These are phyloP conservation scores for Metrosideros polymorpha DNA, from an alignment of 441 rosid genomes.

Conservation along the genomic window DNA sequence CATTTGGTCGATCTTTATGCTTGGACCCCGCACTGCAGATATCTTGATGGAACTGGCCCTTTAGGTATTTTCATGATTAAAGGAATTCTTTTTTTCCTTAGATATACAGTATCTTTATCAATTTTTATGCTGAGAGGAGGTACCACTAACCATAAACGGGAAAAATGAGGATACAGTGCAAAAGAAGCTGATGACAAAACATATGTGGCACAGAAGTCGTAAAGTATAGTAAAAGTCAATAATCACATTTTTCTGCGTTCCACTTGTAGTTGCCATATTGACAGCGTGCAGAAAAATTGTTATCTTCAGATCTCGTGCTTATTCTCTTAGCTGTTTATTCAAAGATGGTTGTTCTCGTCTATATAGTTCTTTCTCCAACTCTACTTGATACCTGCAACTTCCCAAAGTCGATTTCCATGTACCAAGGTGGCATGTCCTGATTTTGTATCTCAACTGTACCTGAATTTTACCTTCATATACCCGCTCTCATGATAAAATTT, in stretches of 20 bases:
- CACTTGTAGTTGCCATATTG: neutral
- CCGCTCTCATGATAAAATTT: neutral
- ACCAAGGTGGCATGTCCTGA: neutral
- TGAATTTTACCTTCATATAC: neutral
- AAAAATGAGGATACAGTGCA: neutral
- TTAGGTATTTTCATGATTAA: conserved; percentile 45
- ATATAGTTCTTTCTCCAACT: neutral
- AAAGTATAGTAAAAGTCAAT: neutral
- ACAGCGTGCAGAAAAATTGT: neutral
- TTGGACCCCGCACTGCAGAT: conserved; percentile 92
- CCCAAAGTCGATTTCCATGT: neutral
- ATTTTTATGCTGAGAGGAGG: neutral
- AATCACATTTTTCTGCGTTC: neutral
- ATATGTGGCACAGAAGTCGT: neutral
- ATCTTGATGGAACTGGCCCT: conserved; percentile 84
- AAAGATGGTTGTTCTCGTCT: neutral
- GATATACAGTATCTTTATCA: neutral
- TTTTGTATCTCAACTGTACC: neutral
- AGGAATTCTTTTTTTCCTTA: neutral
- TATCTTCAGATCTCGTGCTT: neutral
- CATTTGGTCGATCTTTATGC: conserved; percentile 80
- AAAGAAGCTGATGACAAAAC: neutral
- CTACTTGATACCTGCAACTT: neutral
- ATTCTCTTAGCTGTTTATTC: neutral
- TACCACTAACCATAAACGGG: neutral